Evolutionary conservation across 495 filamentous ascomycete genomes (phyloP).

Genomic region (Penicillium cosmopolitanum): DNA sequence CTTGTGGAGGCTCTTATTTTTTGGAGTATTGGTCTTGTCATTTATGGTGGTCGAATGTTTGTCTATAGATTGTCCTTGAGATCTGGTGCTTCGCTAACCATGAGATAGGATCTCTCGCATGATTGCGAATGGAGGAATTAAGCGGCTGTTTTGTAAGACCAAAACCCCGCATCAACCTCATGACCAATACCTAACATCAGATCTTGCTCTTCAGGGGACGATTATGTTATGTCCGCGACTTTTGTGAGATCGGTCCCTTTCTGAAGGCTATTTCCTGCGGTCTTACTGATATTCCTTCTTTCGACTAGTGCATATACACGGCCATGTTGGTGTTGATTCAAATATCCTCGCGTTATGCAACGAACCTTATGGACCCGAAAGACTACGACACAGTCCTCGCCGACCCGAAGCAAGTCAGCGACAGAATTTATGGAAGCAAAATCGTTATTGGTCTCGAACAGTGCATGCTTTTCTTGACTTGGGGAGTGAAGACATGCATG

Average conservation of each 20-base stretch:
- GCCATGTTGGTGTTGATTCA: constrained; percentile 59
- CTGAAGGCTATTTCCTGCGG: background rate
- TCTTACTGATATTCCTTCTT: constrained; percentile 12
- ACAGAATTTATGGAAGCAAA: constrained; percentile 54
- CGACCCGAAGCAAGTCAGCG: constrained; percentile 42
- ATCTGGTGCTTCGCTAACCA: constrained; percentile 15
- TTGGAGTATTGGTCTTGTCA: constrained; percentile 37
- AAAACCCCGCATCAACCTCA: constrained; percentile 1
- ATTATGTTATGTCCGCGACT: constrained; percentile 60
- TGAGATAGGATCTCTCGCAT: constrained; percentile 30
- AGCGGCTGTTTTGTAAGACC: constrained; percentile 39
- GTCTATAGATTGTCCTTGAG: background rate
- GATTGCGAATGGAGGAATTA: constrained; percentile 39
- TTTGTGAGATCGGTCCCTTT: constrained; percentile 40
- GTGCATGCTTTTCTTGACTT: constrained; percentile 55
- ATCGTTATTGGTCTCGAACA: constrained; percentile 56
- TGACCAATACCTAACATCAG: background rate
- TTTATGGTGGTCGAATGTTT: constrained; percentile 41
- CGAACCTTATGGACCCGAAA: constrained; percentile 62
- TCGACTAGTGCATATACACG: constrained; percentile 52
- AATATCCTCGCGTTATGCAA: constrained; percentile 56
- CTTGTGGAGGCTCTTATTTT: constrained; percentile 37
- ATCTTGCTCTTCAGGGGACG: constrained; percentile 41
- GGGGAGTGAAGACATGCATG: constrained; percentile 56
- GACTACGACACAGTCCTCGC: constrained; percentile 50